These are phyloP conservation scores for Trametes cinnabarina DNA, from an alignment of 768 basidiomycete genomes.

Conservation along the genomic window DNA sequence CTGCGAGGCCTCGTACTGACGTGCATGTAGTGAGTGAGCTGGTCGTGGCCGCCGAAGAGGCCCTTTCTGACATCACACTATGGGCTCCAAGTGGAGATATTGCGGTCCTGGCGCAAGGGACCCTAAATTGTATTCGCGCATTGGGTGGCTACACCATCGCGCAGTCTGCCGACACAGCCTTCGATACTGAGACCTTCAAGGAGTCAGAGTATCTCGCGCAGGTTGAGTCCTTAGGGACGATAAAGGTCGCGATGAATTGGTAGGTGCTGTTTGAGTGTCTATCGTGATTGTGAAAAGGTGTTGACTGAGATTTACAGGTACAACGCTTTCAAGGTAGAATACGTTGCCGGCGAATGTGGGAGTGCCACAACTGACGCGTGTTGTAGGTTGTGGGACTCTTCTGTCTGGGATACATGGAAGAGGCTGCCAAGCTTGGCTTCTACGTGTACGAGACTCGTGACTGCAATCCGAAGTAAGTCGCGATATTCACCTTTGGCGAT, in stretches of 20 bases:
- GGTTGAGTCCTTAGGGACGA: conserved; percentile 47
- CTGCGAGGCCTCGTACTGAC: neutral
- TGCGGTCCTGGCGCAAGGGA: conserved; percentile 50
- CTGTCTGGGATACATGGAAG: conserved; percentile 55
- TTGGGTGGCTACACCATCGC: conserved; percentile 59
- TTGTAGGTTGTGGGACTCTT: conserved; percentile 61
- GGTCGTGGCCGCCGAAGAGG: conserved; percentile 59
- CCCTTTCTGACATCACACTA: conserved; percentile 51
- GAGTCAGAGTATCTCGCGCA: conserved; percentile 52
- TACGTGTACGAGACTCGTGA: conserved; percentile 55
- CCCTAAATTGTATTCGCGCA: conserved; percentile 61
- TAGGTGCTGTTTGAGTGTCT: conserved; percentile 31
- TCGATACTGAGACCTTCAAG: conserved; percentile 59
- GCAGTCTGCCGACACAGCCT: conserved; percentile 47
- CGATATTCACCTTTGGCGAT: no score
- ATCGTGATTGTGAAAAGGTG: no score
- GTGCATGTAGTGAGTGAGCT: conserved; percentile 53
- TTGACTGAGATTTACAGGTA: conserved; percentile 49
- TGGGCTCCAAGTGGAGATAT: conserved; percentile 57
- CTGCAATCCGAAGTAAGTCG: conserved; percentile 61
- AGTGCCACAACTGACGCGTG: neutral
- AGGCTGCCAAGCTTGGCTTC: conserved; percentile 65
- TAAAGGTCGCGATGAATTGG: conserved; percentile 58
- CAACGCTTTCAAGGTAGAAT: conserved; percentile 57
- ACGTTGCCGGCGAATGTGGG: neutral